A percentile compares a stretch with the other conserved stretches of the same genome.
phyloP scores from a whole-genome alignment of 352 stramenopile genomes.

The Phytophthora fragariaefolia region DNA sequence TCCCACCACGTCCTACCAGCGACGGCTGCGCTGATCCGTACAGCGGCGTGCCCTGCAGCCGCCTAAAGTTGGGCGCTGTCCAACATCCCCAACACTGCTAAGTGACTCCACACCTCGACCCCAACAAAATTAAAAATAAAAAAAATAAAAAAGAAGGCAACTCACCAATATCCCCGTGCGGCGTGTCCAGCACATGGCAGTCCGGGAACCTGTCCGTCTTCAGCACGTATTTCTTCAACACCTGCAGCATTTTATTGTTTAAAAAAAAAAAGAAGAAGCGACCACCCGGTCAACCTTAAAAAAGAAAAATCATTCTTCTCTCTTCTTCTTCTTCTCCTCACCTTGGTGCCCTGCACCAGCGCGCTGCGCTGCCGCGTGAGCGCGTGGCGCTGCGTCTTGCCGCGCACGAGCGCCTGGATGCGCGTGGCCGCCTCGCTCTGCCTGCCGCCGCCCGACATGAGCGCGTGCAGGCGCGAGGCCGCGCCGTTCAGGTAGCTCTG shows the following conservation, averaged over 20 bases:
- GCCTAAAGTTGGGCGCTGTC: conserved; percentile 82
- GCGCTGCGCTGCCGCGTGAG: no score
- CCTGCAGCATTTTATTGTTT: no score
- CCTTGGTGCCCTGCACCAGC: conserved; percentile 79
- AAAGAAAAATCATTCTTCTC: background rate
- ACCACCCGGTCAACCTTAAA: no score
- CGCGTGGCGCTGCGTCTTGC: conserved; percentile 34
- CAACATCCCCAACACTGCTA: background rate
- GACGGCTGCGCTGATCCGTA: conserved; percentile 82
- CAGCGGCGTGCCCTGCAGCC: conserved; percentile 68
- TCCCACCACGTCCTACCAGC: conserved; percentile 43
- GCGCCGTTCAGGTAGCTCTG: conserved; percentile 49
- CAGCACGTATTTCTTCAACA: conserved; percentile 87
- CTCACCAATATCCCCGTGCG: conserved; percentile 68
- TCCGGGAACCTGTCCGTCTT: conserved; percentile 85
- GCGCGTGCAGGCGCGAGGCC: conserved; percentile 41
- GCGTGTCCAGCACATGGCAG: conserved; percentile 73
- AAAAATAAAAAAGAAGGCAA: background rate
- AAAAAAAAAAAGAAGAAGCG: conserved; percentile 15
- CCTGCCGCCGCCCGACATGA: no score
- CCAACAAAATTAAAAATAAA: background rate
- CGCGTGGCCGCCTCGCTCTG: no score
- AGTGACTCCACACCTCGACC: no score
- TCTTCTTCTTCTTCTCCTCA: conserved; percentile 19
- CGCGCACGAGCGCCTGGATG: conserved; percentile 27